These are phyloP conservation scores for Zymoseptoria pseudotritici DNA, from an alignment of 2,329 filamentous ascomycete genomes.

Conservation along the genomic window DNA sequence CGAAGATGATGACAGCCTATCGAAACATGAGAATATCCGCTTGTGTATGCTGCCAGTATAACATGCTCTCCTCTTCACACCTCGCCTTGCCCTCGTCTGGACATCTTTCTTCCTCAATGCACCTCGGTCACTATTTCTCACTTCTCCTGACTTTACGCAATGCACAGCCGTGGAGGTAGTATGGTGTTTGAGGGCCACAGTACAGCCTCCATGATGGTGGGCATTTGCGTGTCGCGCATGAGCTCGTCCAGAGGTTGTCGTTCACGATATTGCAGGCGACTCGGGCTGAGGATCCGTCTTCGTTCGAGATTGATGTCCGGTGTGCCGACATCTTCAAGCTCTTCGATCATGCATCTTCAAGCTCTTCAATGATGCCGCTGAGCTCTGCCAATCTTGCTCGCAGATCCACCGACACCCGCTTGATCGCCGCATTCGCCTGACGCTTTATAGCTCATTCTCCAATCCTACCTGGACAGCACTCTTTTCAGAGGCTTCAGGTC, in stretches of 20 bases:
- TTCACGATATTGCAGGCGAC: slow-evolving; percentile 23
- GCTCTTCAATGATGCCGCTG: too few species aligned
- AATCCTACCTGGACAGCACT: slow-evolving; percentile 51
- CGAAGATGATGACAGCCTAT: too few species aligned
- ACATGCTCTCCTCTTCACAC: too few species aligned
- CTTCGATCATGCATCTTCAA: background rate
- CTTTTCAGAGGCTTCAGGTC: slow-evolving; percentile 67
- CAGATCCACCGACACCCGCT: slow-evolving; percentile 49
- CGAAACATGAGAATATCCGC: too few species aligned
- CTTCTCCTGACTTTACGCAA: too few species aligned
- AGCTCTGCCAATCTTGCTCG: too few species aligned
- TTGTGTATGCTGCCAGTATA: too few species aligned
- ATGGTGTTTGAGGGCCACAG: too few species aligned
- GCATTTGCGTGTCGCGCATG: background rate
- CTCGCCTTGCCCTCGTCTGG: too few species aligned
- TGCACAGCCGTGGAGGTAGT: too few species aligned
- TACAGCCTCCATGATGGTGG: background rate
- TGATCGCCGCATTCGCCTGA: slow-evolving; percentile 50
- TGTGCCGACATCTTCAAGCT: background rate
- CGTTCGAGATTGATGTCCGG: background rate
- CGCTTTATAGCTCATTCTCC: slow-evolving; percentile 38
- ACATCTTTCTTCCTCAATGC: too few species aligned
- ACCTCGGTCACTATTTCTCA: too few species aligned
- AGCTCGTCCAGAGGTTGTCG: background rate
- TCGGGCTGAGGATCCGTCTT: background rate